A percentile compares a stretch with the other conserved stretches of the same genome.
Conservation (phyloP, 2,329 filamentous ascomycete genomes). For the Colletotrichum plurivorum region DNA sequence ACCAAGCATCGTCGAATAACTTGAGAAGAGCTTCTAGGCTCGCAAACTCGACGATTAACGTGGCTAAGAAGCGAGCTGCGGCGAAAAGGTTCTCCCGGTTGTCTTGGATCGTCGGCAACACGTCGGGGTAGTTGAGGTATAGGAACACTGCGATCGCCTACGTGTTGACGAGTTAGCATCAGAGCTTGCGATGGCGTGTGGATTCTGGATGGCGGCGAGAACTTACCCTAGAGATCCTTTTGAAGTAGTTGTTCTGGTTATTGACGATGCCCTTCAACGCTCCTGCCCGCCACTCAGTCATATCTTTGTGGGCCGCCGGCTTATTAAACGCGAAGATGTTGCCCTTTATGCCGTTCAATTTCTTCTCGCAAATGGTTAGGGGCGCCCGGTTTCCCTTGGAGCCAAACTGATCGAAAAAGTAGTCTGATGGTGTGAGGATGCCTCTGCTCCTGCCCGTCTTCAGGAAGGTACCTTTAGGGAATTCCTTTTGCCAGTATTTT, state of each 20-base stretch:
- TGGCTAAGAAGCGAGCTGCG: not conserved
- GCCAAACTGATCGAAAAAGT: not conserved
- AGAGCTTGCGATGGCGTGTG: not conserved
- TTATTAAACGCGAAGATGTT: not conserved
- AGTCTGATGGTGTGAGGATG: not conserved
- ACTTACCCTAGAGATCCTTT: not conserved
- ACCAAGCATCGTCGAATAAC: constrained; percentile 5
- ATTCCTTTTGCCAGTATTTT: not conserved
- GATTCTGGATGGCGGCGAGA: not conserved
- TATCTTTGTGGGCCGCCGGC: not conserved
- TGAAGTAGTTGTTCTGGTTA: not conserved
- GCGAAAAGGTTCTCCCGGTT: constrained; percentile 1
- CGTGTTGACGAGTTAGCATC: not conserved
- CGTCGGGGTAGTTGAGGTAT: constrained; percentile 11
- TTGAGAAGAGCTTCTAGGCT: constrained; percentile 1
- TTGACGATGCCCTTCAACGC: not conserved
- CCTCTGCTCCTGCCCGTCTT: not conserved
- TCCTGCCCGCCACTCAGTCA: not conserved
- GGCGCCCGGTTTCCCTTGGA: not conserved
- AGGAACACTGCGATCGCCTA: not conserved
- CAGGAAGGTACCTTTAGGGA: constrained; percentile 1
- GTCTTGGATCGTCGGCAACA: not conserved
- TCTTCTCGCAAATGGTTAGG: not conserved
- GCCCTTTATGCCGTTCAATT: constrained; percentile 14
- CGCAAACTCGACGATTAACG: constrained; percentile 5